Percentiles rank a stretch among this genome's conserved stretches.
phyloP scores from a whole-genome alignment of 371 early-diverging fungal species.

The Rhizopus sp. region DNA sequence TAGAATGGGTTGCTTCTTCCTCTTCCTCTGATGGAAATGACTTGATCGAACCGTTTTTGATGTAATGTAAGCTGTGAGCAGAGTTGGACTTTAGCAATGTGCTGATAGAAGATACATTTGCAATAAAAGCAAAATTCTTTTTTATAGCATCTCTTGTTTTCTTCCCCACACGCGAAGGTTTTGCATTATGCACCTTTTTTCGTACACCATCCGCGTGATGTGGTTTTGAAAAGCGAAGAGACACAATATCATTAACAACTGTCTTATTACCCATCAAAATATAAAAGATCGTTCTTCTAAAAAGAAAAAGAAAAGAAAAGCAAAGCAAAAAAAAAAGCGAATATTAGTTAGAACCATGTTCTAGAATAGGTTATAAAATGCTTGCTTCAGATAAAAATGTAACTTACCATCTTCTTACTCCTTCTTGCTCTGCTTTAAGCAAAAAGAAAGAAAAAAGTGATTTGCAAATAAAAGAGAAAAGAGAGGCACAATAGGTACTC shows the following conservation, averaged over 20 bases:
- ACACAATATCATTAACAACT: conserved; percentile 6
- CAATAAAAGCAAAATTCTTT: conserved; percentile 21
- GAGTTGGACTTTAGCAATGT: conserved; percentile 14
- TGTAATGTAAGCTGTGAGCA: conserved; percentile 1
- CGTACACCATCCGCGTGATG: conserved; percentile 15
- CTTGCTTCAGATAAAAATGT: conserved; percentile 13
- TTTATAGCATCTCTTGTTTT: conserved; percentile 19
- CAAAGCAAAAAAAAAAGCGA: not conserved
- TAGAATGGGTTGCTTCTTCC: conserved; percentile 8
- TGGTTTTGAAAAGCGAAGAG: conserved; percentile 13
- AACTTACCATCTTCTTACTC: conserved; percentile 15
- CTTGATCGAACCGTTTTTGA: not conserved
- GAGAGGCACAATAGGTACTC: not conserved
- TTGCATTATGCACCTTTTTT: conserved; percentile 12
- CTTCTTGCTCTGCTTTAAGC: not conserved
- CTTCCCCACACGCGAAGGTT: conserved; percentile 21
- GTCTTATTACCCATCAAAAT: conserved; percentile 25
- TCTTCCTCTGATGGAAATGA: conserved; percentile 14
- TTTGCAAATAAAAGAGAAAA: no score
- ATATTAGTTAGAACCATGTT: conserved; percentile 5
- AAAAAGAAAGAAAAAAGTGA: not conserved
- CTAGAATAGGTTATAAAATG: conserved; percentile 1
- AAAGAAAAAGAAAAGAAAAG: not conserved
- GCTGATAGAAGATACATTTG: conserved; percentile 11
- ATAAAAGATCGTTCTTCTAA: not conserved